phyloP scores from a whole-genome alignment of 495 filamentous ascomycete genomes.

The Hypoxylon trugodes region DNA sequence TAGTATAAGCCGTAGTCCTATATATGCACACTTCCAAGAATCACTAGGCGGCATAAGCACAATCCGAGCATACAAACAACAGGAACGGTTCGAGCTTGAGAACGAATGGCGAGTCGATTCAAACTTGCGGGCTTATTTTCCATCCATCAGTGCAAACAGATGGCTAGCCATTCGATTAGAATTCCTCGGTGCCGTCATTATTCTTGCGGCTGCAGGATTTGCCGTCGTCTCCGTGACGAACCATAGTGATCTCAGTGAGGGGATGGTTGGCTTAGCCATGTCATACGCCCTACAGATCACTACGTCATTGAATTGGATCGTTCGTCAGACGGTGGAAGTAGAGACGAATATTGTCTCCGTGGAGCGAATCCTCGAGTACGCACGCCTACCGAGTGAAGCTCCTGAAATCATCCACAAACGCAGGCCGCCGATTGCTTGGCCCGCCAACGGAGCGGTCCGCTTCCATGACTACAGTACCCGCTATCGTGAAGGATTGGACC shows the following conservation, averaged over 20 bases:
- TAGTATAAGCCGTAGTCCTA: slow-evolving; percentile 92
- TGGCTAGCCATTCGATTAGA: slow-evolving; percentile 97
- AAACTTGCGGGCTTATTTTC: slow-evolving; percentile 95
- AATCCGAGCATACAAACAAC: slow-evolving; percentile 95
- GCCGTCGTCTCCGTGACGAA: slow-evolving; percentile 81
- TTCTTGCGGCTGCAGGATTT: slow-evolving; percentile 84
- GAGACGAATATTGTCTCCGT: slow-evolving; percentile 99
- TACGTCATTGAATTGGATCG: slow-evolving; percentile 99
- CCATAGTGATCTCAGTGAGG: slow-evolving; percentile 72
- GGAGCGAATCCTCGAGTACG: slow-evolving; percentile 97
- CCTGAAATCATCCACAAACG: slow-evolving; percentile 91
- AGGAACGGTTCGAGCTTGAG: slow-evolving; percentile 85
- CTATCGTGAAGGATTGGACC: slow-evolving; percentile 86
- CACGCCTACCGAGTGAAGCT: slow-evolving; percentile 90
- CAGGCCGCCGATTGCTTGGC: slow-evolving; percentile 90
- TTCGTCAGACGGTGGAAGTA: slow-evolving; percentile 97
- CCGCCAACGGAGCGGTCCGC: slow-evolving; percentile 85
- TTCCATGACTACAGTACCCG: slow-evolving; percentile 94
- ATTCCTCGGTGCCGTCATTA: slow-evolving; percentile 95
- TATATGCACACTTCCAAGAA: slow-evolving; percentile 99
- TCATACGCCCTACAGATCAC: slow-evolving; percentile 98
- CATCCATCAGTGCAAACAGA: slow-evolving; percentile 92
- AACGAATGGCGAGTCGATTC: slow-evolving; percentile 99
- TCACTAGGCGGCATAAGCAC: slow-evolving; percentile 93
- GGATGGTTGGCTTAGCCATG: slow-evolving; percentile 93